These are phyloP conservation scores for Penicillium longicatenatum DNA, from an alignment of 495 filamentous ascomycete genomes.

Conservation along the genomic window DNA sequence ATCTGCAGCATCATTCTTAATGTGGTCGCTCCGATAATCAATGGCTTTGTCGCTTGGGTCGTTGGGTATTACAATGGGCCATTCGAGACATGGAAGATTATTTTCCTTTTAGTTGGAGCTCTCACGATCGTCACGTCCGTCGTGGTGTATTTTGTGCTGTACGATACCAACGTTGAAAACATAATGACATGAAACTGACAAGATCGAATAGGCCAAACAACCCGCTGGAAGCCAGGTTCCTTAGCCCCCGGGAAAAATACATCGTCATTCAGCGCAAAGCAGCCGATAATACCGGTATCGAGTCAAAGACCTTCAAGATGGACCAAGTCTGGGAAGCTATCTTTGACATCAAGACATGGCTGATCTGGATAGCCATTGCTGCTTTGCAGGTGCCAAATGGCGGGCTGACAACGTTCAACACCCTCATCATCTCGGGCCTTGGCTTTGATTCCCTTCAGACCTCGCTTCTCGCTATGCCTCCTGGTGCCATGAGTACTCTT, in stretches of 20 bases:
- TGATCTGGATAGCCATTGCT: slow-evolving; percentile 1
- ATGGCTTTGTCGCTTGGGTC: slow-evolving; percentile 8
- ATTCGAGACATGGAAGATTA: slow-evolving; percentile 10
- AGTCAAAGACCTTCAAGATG: slow-evolving; percentile 1
- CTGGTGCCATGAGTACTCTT: slow-evolving; percentile 27
- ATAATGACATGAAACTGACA: background rate
- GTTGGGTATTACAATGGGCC: slow-evolving; percentile 9
- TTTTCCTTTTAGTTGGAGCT: slow-evolving; percentile 2
- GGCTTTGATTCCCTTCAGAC: slow-evolving; percentile 23
- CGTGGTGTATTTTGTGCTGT: slow-evolving; percentile 5
- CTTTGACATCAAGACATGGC: slow-evolving; percentile 3
- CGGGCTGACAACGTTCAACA: slow-evolving; percentile 29
- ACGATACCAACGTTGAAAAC: background rate
- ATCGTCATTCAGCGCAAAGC: background rate
- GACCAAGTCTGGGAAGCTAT: slow-evolving; percentile 3
- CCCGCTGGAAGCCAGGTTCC: slow-evolving; percentile 2
- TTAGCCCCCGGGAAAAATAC: background rate
- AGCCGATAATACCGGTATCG: slow-evolving; percentile 6
- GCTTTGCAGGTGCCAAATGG: slow-evolving; percentile 31
- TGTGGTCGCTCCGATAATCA: slow-evolving; percentile 7
- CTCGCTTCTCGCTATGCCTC: slow-evolving; percentile 25
- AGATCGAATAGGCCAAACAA: slow-evolving; percentile 7
- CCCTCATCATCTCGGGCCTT: slow-evolving; percentile 29
- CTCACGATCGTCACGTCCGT: background rate
- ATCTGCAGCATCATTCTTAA: slow-evolving; percentile 6